Conservation (phyloP, 2,329 filamentous ascomycete species). For the Zymoseptoria crescenta region DNA sequence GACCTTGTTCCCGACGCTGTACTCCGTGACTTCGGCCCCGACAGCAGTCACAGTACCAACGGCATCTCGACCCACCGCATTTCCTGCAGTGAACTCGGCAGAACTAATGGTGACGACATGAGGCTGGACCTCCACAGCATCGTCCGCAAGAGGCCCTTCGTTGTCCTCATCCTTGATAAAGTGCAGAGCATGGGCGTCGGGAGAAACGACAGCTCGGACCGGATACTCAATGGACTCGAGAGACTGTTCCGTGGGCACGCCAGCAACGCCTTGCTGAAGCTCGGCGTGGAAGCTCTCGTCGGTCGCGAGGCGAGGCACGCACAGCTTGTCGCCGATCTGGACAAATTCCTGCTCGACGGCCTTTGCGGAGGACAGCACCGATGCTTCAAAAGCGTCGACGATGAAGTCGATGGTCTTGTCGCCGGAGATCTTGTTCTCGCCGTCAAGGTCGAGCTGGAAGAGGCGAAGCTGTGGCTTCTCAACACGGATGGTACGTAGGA, state of each 20-base stretch:
- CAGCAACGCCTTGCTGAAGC: not conserved
- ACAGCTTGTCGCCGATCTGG: slow-evolving; percentile 1
- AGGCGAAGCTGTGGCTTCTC: slow-evolving; percentile 5
- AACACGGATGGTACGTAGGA: slow-evolving; percentile 2
- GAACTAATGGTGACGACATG: not conserved
- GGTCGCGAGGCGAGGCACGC: slow-evolving; percentile 1
- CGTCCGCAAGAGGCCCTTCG: not conserved
- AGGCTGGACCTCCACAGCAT: not conserved
- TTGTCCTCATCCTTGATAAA: slow-evolving; percentile 2
- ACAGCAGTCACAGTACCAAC: not conserved
- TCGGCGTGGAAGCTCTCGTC: slow-evolving; percentile 5
- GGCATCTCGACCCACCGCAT: not conserved
- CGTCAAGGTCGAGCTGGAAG: slow-evolving; percentile 3
- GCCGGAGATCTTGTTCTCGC: not conserved
- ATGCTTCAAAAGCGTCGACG: slow-evolving; percentile 3
- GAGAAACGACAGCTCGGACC: slow-evolving; percentile 1
- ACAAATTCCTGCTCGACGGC: slow-evolving; percentile 3
- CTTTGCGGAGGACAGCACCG: not conserved
- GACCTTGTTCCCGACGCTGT: slow-evolving; percentile 1
- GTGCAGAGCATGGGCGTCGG: not conserved
- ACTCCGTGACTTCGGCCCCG: not conserved
- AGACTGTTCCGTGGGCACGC: not conserved
- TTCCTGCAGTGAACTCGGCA: not conserved
- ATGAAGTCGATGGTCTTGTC: slow-evolving; percentile 2
- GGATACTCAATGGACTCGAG: not conserved